Percentiles rank a stretch among this genome's conserved stretches.
phyloP scores from a whole-genome alignment of 2,329 filamentous ascomycete genomes.

The Thelonectria olida region DNA sequence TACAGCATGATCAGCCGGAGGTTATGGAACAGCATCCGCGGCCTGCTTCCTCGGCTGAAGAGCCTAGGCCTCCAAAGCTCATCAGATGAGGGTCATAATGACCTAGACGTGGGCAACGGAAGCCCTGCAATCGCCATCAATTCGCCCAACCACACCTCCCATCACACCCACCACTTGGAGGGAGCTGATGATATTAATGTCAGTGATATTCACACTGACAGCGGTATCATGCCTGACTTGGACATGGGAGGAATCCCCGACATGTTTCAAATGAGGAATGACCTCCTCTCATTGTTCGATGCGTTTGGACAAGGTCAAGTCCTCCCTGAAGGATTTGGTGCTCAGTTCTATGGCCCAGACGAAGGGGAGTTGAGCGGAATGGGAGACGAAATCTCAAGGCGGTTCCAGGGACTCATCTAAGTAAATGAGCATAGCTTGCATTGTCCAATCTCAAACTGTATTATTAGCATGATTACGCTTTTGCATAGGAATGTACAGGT shows the following conservation, averaged over 20 bases:
- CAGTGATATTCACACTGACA: conserved; percentile 22
- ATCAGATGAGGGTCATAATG: conserved; percentile 15
- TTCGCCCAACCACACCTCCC: not conserved
- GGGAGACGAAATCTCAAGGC: conserved; percentile 43
- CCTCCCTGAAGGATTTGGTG: conserved; percentile 24
- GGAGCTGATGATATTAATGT: conserved; percentile 1
- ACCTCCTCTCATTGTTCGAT: conserved; percentile 48
- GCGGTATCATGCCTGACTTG: conserved; percentile 19
- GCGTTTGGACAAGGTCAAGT: conserved; percentile 44
- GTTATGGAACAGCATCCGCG: conserved; percentile 48
- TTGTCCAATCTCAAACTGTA: not conserved
- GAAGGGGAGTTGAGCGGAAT: conserved; percentile 25
- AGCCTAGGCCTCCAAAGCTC: conserved; percentile 35
- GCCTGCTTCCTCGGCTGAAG: conserved; percentile 44
- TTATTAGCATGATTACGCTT: too few species aligned
- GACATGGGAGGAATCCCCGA: conserved; percentile 39
- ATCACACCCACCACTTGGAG: not conserved
- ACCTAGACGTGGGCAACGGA: not conserved
- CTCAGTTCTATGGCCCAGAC: conserved; percentile 22
- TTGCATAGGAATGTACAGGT: too few species aligned
- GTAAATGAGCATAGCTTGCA: not conserved
- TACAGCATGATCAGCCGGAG: conserved; percentile 45
- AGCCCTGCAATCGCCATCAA: not conserved
- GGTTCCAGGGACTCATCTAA: conserved; percentile 45
- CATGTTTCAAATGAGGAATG: conserved; percentile 47